These are phyloP conservation scores for Quercus aquifolioides DNA, from an alignment of 306 rosid genomes.

Conservation along the genomic window DNA sequence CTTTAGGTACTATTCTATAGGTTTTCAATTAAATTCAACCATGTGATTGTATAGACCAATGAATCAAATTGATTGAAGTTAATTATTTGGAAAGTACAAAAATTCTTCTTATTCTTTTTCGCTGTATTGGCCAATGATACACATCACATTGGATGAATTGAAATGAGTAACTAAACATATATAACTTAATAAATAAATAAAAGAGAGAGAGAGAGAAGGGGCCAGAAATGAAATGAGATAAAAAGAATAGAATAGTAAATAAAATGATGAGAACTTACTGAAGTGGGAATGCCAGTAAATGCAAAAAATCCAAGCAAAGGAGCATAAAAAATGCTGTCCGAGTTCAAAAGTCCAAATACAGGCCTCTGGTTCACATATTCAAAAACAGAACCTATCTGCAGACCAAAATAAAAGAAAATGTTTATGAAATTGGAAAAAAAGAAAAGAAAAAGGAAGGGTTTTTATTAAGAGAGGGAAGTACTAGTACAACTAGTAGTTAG, in stretches of 20 bases:
- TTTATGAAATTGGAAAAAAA: background rate
- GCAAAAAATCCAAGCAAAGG: constrained; percentile 91
- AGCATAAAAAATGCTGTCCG: constrained; percentile 81
- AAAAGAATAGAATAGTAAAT: background rate
- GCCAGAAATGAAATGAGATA: background rate
- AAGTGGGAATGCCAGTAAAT: constrained; percentile 78
- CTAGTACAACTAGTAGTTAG: no score
- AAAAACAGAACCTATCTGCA: constrained; percentile 86
- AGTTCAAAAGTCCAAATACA: constrained; percentile 68
- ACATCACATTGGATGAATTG: no score
- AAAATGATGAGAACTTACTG: constrained; percentile 44
- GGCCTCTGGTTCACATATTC: constrained; percentile 87
- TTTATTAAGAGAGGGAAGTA: background rate
- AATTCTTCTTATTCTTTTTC: no score
- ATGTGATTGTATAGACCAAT: no score
- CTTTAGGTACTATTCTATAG: no score
- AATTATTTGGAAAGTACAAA: no score
- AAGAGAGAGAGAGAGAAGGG: no score
- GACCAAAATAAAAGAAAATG: background rate
- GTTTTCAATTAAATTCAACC: no score
- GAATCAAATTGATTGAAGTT: no score
- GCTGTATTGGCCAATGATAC: no score
- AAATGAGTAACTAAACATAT: no score
- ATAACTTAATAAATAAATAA: background rate
- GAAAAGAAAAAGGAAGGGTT: background rate